Conservation (phyloP, 306 rosid genomes). For the Prosopis cineraria region DNA sequence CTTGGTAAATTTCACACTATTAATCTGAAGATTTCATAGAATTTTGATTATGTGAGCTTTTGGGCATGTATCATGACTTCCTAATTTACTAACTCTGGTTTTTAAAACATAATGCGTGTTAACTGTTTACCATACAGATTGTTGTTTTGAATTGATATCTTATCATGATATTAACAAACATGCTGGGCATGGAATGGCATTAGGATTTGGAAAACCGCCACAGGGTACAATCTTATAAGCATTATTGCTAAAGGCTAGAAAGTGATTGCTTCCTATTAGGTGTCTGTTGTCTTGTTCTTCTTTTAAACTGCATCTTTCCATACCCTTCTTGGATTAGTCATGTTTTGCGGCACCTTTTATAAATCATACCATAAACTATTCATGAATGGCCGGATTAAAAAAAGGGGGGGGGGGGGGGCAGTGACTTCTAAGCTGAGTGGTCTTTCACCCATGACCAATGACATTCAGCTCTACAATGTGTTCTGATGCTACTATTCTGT, state of each 20-base stretch:
- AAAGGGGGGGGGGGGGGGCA: too few relatives aligned
- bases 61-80: constrained; percentile 3
- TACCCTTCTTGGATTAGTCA: background rate
- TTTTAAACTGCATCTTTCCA: background rate
- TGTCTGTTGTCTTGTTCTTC: background rate
- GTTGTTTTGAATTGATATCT: background rate
- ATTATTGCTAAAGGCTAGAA: background rate
- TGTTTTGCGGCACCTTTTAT: background rate
- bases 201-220: background rate
- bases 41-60: constrained; percentile 13
- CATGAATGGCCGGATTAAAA: background rate
- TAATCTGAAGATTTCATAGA: background rate
- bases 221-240: background rate
- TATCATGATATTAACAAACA: background rate
- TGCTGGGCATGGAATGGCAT: background rate
- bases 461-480: background rate
- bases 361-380: background rate
- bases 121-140: constrained; percentile 13
- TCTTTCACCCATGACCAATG: background rate
- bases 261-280: background rate
- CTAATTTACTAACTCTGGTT: background rate
- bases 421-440: background rate
- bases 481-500: background rate
- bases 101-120: background rate
- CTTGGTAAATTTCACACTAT: constrained; percentile 10